Conservation (phyloP, 768 basidiomycete species). For the Russula dissimulans region DNA sequence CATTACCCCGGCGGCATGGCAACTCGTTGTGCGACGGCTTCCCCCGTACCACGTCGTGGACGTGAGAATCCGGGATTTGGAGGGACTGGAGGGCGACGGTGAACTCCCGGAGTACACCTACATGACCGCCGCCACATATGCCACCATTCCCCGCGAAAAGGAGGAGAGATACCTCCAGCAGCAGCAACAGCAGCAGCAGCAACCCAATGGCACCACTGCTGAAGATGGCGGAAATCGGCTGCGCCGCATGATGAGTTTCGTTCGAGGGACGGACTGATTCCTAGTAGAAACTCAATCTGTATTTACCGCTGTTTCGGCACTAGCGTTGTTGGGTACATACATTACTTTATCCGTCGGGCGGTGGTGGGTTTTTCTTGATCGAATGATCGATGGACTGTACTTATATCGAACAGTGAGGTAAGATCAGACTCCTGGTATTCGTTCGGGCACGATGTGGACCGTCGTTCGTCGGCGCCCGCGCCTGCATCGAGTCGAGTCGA, state of each 20-base stretch:
- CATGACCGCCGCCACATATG: not conserved
- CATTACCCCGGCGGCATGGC: conserved; percentile 17
- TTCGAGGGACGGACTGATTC: conserved; percentile 4
- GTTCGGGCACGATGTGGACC: not conserved
- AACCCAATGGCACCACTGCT: not conserved
- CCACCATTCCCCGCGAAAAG: not conserved
- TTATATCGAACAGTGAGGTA: too few species aligned
- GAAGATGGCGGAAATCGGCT: not conserved
- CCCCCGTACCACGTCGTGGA: conserved; percentile 16
- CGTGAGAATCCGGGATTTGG: conserved; percentile 11
- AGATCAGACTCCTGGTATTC: too few species aligned
- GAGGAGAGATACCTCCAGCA: not conserved
- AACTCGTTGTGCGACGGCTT: conserved; percentile 15
- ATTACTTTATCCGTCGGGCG: too few species aligned
- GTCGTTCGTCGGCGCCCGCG: not conserved
- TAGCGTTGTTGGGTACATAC: too few species aligned
- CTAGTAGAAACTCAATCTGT: not conserved
- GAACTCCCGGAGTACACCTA: conserved; percentile 10
- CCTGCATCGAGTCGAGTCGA: too few species aligned
- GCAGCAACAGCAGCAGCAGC: not conserved
- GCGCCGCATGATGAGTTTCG: conserved; percentile 9
- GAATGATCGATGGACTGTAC: too few species aligned
- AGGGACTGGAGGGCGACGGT: not conserved
- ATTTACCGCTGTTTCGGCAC: too few species aligned
- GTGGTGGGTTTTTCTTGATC: too few species aligned